A percentile compares a stretch with the other conserved stretches of the same genome.
Conservation (phyloP, 179 eudicot species). For the Actinidia polygama region DNA sequence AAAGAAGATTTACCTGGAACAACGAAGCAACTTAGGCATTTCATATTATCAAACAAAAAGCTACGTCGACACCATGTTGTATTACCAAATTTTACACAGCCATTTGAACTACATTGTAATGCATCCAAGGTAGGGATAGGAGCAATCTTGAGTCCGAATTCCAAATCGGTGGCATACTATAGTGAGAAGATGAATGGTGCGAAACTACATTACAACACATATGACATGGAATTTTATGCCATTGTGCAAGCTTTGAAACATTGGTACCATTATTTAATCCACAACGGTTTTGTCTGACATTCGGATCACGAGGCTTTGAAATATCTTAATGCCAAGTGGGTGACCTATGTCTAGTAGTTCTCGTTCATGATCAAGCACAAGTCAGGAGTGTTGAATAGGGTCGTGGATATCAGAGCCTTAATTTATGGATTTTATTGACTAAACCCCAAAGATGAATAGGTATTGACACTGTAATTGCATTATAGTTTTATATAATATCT, state of each 20-base stretch:
- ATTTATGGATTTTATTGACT: too few species aligned
- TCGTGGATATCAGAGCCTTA: not conserved
- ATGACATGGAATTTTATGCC: constrained; percentile 7
- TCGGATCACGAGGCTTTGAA: constrained; percentile 12
- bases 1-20: not conserved
- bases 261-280: not conserved
- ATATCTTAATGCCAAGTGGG: not conserved
- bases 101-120: not conserved
- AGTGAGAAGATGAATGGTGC: not conserved
- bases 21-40: not conserved
- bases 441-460: too few species aligned
- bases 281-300: not conserved
- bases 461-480: too few species aligned
- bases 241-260: not conserved
- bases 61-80: not conserved
- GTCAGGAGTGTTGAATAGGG: not conserved
- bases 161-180: not conserved
- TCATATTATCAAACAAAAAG: not conserved
- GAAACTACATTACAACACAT: not conserved
- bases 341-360: not conserved
- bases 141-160: not conserved
- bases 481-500: too few species aligned
- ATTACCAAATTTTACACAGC: not conserved
- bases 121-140: not conserved
- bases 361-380: not conserved